These are phyloP conservation scores for Tolypocladium inflatum DNA, from an alignment of 2,329 filamentous ascomycete genomes.

Conservation along the genomic window DNA sequence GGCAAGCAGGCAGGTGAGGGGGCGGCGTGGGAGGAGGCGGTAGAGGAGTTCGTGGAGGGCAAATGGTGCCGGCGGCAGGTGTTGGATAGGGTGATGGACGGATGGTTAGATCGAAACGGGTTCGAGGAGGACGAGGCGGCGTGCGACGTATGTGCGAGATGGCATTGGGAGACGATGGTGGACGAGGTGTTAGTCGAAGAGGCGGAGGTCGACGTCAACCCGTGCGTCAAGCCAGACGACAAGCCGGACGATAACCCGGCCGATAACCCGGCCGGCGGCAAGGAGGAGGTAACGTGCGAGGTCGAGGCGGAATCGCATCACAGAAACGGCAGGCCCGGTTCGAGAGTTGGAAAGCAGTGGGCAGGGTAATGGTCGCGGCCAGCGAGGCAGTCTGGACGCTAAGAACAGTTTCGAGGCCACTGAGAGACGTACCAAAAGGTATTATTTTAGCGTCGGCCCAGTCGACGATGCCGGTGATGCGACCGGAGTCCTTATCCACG, in stretches of 20 bases:
- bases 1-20: neutral
- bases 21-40: neutral
- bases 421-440: constrained; percentile 18
- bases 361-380: neutral
- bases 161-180: no score
- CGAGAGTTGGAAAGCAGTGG: no score
- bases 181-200: neutral
- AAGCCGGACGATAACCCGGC: no score
- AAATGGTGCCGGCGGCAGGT: neutral
- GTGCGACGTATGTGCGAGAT: constrained; percentile 1
- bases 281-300: neutral
- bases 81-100: constrained; percentile 3
- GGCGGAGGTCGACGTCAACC: neutral
- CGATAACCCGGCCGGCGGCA: no score
- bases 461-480: constrained; percentile 18
- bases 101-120: neutral
- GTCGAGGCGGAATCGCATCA: neutral
- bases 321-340: neutral
- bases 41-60: neutral
- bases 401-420: constrained; percentile 11
- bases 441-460: constrained; percentile 14
- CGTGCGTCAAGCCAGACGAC: no score
- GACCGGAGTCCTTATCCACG: constrained; percentile 12
- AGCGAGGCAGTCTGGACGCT: constrained; percentile 4
- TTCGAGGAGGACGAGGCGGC: constrained; percentile 1